Percentiles rank a stretch among this genome's conserved stretches.
These are phyloP conservation scores for Globisporangium paddicum DNA, from an alignment of 352 stramenopile species.

Conservation along the genomic window DNA sequence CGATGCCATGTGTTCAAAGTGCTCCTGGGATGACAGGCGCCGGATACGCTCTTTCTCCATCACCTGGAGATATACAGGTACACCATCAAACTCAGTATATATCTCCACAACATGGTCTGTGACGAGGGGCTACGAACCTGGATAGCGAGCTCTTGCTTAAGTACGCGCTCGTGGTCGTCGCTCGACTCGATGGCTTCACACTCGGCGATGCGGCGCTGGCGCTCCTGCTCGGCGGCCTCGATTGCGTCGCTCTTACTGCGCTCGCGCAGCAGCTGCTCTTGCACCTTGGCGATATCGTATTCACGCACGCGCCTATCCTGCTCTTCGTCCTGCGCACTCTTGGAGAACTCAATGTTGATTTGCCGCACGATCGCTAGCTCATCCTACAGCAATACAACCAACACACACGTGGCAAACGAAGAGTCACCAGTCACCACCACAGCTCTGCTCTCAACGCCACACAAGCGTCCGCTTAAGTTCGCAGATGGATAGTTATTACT, in stretches of 20 bases:
- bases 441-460: neutral
- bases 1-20: slow-evolving; percentile 28
- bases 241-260: slow-evolving; percentile 33
- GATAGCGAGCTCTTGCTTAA: slow-evolving; percentile 28
- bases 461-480: no score
- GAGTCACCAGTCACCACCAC: neutral
- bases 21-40: slow-evolving; percentile 44
- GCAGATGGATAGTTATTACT: no score
- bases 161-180: slow-evolving; percentile 20
- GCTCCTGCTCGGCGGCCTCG: slow-evolving; percentile 41
- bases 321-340: slow-evolving; percentile 54
- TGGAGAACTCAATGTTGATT: slow-evolving; percentile 70
- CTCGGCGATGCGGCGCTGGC: slow-evolving; percentile 42
- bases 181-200: slow-evolving; percentile 15
- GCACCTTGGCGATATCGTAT: slow-evolving; percentile 54
- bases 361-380: slow-evolving; percentile 63
- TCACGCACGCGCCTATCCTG: slow-evolving; percentile 57
- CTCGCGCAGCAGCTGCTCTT: slow-evolving; percentile 55
- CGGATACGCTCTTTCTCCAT: slow-evolving; percentile 59
- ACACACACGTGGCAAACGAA: no score
- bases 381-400: slow-evolving; percentile 15
- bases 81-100: neutral
- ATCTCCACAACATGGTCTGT: neutral
- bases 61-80: slow-evolving; percentile 8
- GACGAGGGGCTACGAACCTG: slow-evolving; percentile 14